These are phyloP conservation scores for Aureobasidium mangrovei DNA, from an alignment of 2,329 filamentous ascomycete species.

Conservation along the genomic window DNA sequence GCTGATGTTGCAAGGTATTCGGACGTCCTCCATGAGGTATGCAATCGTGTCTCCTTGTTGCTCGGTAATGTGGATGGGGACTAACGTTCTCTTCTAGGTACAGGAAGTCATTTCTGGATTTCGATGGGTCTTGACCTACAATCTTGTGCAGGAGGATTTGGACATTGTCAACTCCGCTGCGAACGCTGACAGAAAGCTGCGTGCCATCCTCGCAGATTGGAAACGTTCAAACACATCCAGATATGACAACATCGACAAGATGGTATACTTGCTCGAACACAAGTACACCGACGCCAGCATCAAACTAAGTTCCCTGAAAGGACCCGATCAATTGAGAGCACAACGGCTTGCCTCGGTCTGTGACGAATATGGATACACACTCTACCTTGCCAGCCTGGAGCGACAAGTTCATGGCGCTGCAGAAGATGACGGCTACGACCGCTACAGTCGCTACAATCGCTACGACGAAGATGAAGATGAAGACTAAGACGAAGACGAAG, in stretches of 20 bases:
- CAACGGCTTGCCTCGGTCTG: slow-evolving; percentile 19
- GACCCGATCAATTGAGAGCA: slow-evolving; percentile 19
- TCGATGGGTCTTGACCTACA: slow-evolving; percentile 46
- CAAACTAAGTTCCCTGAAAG: slow-evolving; percentile 20
- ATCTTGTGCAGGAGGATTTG: slow-evolving; percentile 33
- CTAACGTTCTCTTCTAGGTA: background rate
- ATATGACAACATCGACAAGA: background rate
- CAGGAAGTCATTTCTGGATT: slow-evolving; percentile 39
- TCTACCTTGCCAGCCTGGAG: slow-evolving; percentile 18
- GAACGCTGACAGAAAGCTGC: background rate
- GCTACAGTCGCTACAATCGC: slow-evolving; percentile 29
- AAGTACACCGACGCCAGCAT: slow-evolving; percentile 24
- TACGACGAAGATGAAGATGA: slow-evolving; percentile 6
- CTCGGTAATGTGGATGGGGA: background rate
- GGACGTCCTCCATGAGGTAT: slow-evolving; percentile 44
- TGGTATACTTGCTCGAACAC: slow-evolving; percentile 23
- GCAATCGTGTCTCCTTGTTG: background rate
- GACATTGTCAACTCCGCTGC: background rate
- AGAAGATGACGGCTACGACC: slow-evolving; percentile 31
- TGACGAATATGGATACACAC: slow-evolving; percentile 17
- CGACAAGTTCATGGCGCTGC: slow-evolving; percentile 3
- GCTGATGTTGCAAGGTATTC: slow-evolving; percentile 36
- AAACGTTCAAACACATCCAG: background rate
- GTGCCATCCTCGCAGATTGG: slow-evolving; percentile 6
- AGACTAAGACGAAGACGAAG: slow-evolving; percentile 10